Conservation (phyloP, 2,329 filamentous ascomycete genomes). For the Zarea fungicola region DNA sequence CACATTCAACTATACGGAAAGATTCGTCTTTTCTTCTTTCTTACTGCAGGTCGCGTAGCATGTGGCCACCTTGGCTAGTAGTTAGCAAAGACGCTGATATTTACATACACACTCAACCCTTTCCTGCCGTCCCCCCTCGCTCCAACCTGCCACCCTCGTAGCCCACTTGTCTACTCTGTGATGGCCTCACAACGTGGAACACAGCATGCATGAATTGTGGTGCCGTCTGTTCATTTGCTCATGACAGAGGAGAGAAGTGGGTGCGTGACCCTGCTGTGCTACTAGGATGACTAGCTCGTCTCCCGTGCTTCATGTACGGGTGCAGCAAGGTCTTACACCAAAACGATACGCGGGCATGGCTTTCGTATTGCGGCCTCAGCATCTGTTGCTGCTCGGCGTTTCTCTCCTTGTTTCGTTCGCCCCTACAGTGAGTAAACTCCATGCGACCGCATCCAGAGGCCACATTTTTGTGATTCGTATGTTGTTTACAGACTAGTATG, state of each 20-base stretch:
- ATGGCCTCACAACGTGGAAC: conserved; percentile 8
- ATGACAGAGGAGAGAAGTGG: not conserved
- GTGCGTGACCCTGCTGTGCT: not conserved
- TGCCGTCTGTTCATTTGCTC: not conserved
- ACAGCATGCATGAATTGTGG: not conserved
- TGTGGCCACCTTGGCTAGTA: too few species aligned
- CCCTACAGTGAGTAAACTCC: not conserved
- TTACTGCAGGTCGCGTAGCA: too few species aligned
- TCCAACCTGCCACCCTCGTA: too few species aligned
- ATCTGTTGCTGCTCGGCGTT: not conserved
- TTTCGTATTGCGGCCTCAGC: not conserved
- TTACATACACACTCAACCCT: too few species aligned
- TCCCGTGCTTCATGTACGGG: not conserved
- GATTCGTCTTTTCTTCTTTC: too few species aligned
- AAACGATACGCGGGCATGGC: not conserved
- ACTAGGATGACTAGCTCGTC: conserved; percentile 6
- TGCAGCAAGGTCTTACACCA: not conserved
- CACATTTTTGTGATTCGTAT: not conserved
- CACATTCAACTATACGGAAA: too few species aligned
- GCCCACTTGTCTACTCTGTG: too few species aligned
- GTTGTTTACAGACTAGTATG: not conserved
- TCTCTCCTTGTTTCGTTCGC: not conserved
- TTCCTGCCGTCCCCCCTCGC: too few species aligned
- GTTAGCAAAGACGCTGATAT: too few species aligned
- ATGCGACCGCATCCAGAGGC: conserved; percentile 2